Conservation (phyloP, 306 rosid genomes). For the Pterocarpus macrocarpus region DNA sequence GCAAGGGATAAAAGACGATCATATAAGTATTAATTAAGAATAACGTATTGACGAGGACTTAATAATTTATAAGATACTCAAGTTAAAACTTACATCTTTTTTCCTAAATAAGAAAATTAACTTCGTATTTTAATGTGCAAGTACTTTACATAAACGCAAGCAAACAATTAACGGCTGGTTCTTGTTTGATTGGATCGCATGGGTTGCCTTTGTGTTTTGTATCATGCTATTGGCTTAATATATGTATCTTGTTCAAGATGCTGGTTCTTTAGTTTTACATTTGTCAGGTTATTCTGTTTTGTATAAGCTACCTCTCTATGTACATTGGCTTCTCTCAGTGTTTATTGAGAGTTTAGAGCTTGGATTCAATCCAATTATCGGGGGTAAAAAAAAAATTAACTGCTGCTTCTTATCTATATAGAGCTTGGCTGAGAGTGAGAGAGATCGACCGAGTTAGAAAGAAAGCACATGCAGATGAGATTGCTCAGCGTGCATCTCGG, state of each 20-base stretch:
- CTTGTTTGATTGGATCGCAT: too few relatives aligned
- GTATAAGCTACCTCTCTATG: too few relatives aligned
- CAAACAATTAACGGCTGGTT: not conserved
- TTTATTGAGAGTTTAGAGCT: too few relatives aligned
- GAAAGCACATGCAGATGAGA: conserved; percentile 35
- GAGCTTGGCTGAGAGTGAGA: not conserved
- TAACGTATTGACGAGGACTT: not conserved
- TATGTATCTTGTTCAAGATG: too few relatives aligned
- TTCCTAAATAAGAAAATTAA: too few relatives aligned
- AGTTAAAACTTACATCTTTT: not conserved
- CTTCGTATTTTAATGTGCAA: not conserved
- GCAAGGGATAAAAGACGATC: not conserved
- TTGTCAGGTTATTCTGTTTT: too few relatives aligned
- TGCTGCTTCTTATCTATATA: not conserved
- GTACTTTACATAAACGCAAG: not conserved
- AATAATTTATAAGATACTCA: not conserved
- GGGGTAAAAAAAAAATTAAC: too few relatives aligned
- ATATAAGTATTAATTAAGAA: not conserved
- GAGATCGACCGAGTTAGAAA: not conserved
- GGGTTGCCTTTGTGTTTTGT: too few relatives aligned
- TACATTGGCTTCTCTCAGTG: too few relatives aligned
- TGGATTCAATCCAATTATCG: too few relatives aligned
- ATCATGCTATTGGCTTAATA: too few relatives aligned
- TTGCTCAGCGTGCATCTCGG: conserved; percentile 47
- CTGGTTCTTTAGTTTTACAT: too few relatives aligned